Base-by-base conservation (phyloP, 1,284 basidiomycete species). In the Athelia sp. region DNA sequence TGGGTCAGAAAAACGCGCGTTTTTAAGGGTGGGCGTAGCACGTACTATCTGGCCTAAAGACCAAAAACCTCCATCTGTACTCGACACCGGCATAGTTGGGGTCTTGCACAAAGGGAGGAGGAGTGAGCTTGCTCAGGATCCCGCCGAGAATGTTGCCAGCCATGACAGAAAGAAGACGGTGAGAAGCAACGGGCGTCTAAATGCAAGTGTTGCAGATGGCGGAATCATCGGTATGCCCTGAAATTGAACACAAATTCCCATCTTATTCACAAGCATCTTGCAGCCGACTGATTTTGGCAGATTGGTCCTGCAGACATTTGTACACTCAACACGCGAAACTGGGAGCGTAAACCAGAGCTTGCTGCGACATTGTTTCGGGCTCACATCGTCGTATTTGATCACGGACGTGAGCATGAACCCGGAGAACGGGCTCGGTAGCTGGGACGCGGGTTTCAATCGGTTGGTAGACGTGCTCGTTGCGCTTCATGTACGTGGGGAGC, bases 31-130 rank as follows among this genome's bases (percentile, higher is more conserved):
- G 23, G 45, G 42, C 26, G 18, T 29, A 55, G 50, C 47, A 69
- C 81, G 52, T 59, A 87, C 87, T 65, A n/a, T 84, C 87, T 11
- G 92, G 92, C 46, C 90, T 74, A 69, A 94, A 90, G 42, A 84
- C 79, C 57, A 95, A 69, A 54, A 82, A 75, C 62, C 78, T 85
- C 84, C 85, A 93, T 54, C 68, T 73, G 62, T 74, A 82, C 65
- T 94, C 78, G 44, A 78, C 64, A 15, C 90, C 85, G 18, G 74
- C 63, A 58, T 84, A 87, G 26, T 81, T 69, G 9, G 67, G 62
- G 2, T 66, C 50, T 4, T 72, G 61, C 31, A 66, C 54, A 23
- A 70, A 62, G n/a, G 73, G 72, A 2, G 71, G 59, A 32, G 75
- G 67, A 43, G 66, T 60, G 48, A 66, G 52, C 54, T 35, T 43